Evolutionary conservation across 805 yeast species (phyloP).

Genomic region (Martiniozyma abietophila): DNA sequence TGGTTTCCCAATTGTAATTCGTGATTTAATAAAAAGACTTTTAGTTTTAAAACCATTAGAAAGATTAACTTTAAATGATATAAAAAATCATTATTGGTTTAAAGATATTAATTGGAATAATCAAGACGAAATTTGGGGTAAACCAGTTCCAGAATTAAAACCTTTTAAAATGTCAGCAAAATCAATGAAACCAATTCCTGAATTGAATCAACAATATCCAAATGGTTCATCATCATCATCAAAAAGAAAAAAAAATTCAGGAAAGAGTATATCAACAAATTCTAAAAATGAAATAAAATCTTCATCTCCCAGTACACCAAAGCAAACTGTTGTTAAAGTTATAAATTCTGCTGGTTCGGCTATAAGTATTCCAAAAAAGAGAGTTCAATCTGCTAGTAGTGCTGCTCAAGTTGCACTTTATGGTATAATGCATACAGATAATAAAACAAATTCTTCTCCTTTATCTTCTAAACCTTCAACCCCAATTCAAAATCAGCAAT

Average conservation of each 20-base stretch:
- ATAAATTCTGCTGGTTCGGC: too few species aligned
- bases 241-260: not conserved
- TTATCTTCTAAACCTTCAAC: constrained; percentile 1
- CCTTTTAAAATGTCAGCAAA: constrained; percentile 70
- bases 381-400: constrained; percentile 11
- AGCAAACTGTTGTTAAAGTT: too few species aligned
- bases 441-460: constrained; percentile 1
- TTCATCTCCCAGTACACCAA: too few species aligned
- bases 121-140: constrained; percentile 47
- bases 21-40: constrained; percentile 67
- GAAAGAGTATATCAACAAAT: not conserved
- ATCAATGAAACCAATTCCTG: constrained; percentile 71
- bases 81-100: constrained; percentile 59
- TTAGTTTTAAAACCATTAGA: constrained; percentile 55
- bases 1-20: constrained; percentile 63
- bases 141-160: constrained; percentile 51
- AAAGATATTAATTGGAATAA: constrained; percentile 45
- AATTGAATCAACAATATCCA: constrained; percentile 25
- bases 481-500: not conserved
- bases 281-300: not conserved
- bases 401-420: constrained; percentile 19
- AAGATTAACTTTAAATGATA: constrained; percentile 46
- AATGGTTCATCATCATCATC: constrained; percentile 3
- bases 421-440: too few species aligned
- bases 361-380: not conserved